These are phyloP conservation scores for Penicillium coffeae DNA, from an alignment of 495 filamentous ascomycete genomes.

Conservation along the genomic window DNA sequence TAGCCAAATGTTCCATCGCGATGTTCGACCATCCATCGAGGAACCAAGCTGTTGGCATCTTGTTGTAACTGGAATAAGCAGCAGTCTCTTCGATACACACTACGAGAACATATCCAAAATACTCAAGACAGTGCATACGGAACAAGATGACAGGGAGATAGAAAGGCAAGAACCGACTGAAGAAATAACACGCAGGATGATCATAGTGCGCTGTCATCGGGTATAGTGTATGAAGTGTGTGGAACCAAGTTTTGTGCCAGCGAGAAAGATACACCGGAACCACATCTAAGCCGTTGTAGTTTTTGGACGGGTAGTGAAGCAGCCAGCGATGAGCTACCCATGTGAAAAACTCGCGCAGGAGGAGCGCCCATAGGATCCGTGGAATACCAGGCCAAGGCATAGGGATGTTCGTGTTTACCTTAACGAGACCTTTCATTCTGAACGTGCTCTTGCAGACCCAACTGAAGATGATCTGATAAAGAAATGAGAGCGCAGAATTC, in stretches of 20 bases:
- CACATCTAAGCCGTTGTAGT: constrained; percentile 6
- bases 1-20: background rate
- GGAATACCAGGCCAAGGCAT: background rate
- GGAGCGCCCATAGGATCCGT: background rate
- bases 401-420: background rate
- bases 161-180: background rate
- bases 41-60: background rate
- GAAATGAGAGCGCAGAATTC: background rate
- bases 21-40: background rate
- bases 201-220: background rate
- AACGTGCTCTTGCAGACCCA: background rate
- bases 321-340: background rate
- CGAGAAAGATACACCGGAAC: background rate
- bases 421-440: background rate
- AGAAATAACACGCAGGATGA: background rate
- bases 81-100: background rate
- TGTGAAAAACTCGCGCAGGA: background rate
- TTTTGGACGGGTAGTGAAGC: constrained; percentile 6
- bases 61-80: background rate
- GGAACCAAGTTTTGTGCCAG: background rate
- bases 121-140: background rate
- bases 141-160: background rate
- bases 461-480: background rate
- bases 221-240: background rate
- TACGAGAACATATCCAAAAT: background rate